These are phyloP conservation scores for Phytophthora capsici DNA, from an alignment of 352 stramenopile species.

Conservation along the genomic window DNA sequence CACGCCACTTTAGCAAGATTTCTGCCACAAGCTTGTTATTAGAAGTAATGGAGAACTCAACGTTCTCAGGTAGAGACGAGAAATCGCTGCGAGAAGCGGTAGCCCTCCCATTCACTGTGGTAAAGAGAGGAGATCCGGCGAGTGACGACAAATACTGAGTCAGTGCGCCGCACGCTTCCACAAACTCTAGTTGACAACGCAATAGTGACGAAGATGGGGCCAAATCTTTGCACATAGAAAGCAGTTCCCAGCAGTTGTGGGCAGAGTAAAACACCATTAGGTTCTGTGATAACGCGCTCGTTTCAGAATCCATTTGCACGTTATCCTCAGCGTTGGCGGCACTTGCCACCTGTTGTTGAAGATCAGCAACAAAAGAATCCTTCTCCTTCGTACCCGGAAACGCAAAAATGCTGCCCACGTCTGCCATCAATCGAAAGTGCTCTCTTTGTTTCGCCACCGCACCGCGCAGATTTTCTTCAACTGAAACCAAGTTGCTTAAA, in stretches of 20 bases:
- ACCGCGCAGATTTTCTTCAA: constrained; percentile 32
- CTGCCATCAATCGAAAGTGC: constrained; percentile 54
- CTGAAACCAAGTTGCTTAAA: constrained; percentile 17
- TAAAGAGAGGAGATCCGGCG: constrained; percentile 27
- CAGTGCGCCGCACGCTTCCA: constrained; percentile 46
- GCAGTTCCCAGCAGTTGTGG: constrained; percentile 62
- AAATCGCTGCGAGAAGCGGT: constrained; percentile 13
- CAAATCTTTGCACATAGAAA: constrained; percentile 47
- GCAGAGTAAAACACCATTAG: constrained; percentile 61
- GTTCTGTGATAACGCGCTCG: constrained; percentile 36
- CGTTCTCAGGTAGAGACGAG: constrained; percentile 22
- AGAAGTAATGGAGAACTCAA: constrained; percentile 47
- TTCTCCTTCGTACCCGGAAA: constrained; percentile 44
- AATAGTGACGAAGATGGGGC: constrained; percentile 27
- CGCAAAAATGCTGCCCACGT: constrained; percentile 57
- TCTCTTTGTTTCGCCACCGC: constrained; percentile 48
- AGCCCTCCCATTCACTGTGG: neutral
- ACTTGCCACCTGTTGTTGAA: constrained; percentile 38
- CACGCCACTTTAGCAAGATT: constrained; percentile 52
- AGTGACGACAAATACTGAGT: constrained; percentile 58
- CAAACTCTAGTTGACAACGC: constrained; percentile 52
- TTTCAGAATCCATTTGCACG: neutral
- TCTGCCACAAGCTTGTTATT: constrained; percentile 59
- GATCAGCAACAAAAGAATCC: constrained; percentile 36
- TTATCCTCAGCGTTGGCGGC: constrained; percentile 1